These are phyloP conservation scores for Ophiostoma ips DNA, from an alignment of 2,329 filamentous ascomycete species.

Conservation along the genomic window DNA sequence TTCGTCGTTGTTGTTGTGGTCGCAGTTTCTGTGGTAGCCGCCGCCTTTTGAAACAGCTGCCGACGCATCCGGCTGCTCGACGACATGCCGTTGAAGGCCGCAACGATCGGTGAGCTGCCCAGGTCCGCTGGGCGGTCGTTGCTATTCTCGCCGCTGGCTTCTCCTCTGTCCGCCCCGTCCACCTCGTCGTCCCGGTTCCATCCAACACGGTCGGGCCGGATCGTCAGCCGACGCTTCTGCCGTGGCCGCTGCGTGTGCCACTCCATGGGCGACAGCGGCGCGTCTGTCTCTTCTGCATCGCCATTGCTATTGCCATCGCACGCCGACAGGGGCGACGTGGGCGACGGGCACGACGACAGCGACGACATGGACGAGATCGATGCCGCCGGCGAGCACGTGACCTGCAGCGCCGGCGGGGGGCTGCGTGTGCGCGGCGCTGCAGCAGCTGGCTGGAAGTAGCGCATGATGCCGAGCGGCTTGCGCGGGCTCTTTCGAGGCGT, in stretches of 20 bases:
- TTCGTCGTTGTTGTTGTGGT: neutral
- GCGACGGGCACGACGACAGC: neutral
- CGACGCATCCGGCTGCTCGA: slow-evolving; percentile 7
- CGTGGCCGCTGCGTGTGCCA: slow-evolving; percentile 1
- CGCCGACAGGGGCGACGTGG: neutral
- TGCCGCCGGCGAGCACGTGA: neutral
- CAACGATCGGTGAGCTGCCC: neutral
- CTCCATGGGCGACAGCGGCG: neutral
- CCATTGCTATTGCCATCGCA: too few species aligned
- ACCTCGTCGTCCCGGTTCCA: neutral
- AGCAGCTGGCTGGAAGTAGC: slow-evolving; percentile 12
- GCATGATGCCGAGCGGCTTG: slow-evolving; percentile 10
- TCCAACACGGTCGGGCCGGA: slow-evolving; percentile 8
- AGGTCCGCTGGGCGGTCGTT: neutral
- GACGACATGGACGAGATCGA: slow-evolving; percentile 6
- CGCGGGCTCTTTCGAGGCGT: neutral
- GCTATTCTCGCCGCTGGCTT: neutral
- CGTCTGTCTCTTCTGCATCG: neutral
- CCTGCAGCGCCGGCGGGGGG: neutral
- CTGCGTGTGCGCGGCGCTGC: slow-evolving; percentile 1
- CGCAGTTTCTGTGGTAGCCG: neutral
- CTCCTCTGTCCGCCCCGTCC: neutral
- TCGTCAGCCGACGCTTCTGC: slow-evolving; percentile 12
- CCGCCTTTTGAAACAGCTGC: slow-evolving; percentile 5
- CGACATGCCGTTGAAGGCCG: neutral